Base-by-base conservation (phyloP, 2,329 filamentous ascomycete species). In the Fusarium subglutinans region DNA sequence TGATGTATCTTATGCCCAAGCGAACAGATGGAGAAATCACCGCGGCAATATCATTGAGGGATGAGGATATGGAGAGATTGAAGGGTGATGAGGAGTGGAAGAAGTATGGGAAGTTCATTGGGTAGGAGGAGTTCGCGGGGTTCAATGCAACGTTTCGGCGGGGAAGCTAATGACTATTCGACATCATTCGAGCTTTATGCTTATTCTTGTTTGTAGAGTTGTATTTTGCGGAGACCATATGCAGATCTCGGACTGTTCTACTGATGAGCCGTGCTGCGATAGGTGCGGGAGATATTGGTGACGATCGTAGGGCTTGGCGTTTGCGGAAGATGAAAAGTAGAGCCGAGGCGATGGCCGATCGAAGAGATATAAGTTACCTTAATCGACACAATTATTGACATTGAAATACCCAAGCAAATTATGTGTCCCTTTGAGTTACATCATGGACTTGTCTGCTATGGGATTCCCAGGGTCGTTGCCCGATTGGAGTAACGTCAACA, bases 1-100 rank as follows among this genome's bases (percentile, higher is more conserved):
- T 89, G 64, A 76, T 86, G 41, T 90, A 89, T 75, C 70, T 90
- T 10, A 81, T 89, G 81, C 87, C 87, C 0, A 85, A 79, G 72
- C 74, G 76, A 1, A 67, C 55, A 1, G 81, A 86, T 28, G 86
- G 87, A 1, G 83, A 84, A 43, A 80, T 89, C 44, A 81, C 81
- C 1, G 81, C 85, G 15, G 83, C 78, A 0, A 59, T 89, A 13
- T 87, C 85, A 70, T 72, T 89, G 58, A 80, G 82, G 45, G 82
- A 86, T 35, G 85, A 85, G 38, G 87, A 89, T 73, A 81, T 89
- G 82, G 79, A 82, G 43, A 78, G 78, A 57, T 72, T 90, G 58
- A 84, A 73, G 68, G 53, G 7, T 5, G 87, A 89, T 76, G 77
- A 80, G 28, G 81, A 84, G 54, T 87, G 87, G 65, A 26, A 33